A percentile compares a stretch with the other conserved stretches of the same genome.
Evolutionary conservation across 306 rosid genomes (phyloP).

Genomic region (Quercus glauca): DNA sequence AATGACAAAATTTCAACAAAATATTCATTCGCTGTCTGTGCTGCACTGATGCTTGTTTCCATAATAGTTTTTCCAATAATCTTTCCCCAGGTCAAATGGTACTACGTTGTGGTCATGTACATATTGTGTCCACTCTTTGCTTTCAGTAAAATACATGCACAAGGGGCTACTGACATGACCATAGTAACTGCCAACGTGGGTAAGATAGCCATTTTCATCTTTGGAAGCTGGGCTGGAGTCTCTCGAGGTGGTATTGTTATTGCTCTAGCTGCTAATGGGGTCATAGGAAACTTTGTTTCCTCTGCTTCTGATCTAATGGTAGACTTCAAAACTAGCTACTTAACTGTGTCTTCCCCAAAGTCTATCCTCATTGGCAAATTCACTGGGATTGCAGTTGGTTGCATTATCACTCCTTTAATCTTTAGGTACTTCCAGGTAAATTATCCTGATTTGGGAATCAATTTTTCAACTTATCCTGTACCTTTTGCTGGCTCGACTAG

Average conservation of each 20-base stretch:
- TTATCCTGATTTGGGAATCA: neutral
- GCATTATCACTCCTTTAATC: neutral
- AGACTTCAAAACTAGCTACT: neutral
- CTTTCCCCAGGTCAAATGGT: neutral
- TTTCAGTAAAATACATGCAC: neutral
- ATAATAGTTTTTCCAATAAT: neutral
- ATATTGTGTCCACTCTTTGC: neutral
- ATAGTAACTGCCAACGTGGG: neutral
- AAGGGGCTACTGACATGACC: neutral
- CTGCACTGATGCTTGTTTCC: neutral
- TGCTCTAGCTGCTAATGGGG: neutral
- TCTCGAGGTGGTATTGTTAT: neutral
- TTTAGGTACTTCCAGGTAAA: neutral
- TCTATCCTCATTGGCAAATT: neutral
- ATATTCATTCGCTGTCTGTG: neutral
- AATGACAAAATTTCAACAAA: neutral
- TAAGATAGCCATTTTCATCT: neutral
- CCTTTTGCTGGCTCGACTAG: neutral
- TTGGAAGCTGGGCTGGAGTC: neutral
- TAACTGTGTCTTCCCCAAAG: neutral
- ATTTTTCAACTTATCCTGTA: too few species aligned
- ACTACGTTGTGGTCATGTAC: neutral
- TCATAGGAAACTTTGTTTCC: neutral
- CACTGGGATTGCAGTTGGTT: neutral
- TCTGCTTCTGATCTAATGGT: neutral